Evolutionary conservation across 768 basidiomycete species (phyloP).

Genomic region (Naganishia randhawae): DNA sequence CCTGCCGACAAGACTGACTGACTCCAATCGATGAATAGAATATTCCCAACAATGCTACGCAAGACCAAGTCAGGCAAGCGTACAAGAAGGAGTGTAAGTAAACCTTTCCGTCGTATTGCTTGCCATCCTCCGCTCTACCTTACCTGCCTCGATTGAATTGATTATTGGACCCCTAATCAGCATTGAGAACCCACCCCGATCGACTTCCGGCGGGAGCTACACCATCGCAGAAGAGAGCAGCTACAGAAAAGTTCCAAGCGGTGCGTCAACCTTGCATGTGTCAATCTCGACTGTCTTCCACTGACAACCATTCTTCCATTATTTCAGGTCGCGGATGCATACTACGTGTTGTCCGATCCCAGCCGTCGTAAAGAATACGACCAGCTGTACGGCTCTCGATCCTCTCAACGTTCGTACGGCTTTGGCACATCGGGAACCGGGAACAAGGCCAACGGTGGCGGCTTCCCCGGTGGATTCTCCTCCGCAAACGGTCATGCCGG

Average conservation of each 20-base stretch:
- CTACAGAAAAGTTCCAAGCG: slow-evolving; percentile 78
- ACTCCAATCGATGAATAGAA: background rate
- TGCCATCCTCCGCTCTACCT: background rate
- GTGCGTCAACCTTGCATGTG: slow-evolving; percentile 51
- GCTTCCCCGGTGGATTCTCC: slow-evolving; percentile 31
- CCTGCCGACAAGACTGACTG: background rate
- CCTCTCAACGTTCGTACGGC: slow-evolving; percentile 53
- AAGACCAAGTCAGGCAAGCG: slow-evolving; percentile 44
- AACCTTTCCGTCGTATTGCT: background rate
- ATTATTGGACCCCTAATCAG: slow-evolving; percentile 1
- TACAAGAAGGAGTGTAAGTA: slow-evolving; percentile 44
- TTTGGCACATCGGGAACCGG: background rate
- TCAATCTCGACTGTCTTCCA: background rate
- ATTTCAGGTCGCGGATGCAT: slow-evolving; percentile 85
- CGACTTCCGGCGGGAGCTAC: slow-evolving; percentile 64
- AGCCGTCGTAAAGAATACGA: slow-evolving; percentile 53
- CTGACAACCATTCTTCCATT: slow-evolving; percentile 18
- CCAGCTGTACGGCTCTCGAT: slow-evolving; percentile 34
- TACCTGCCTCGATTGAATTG: background rate
- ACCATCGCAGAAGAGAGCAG: slow-evolving; percentile 63
- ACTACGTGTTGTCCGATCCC: slow-evolving; percentile 83
- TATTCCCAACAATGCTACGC: slow-evolving; percentile 21
- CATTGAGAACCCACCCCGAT: slow-evolving; percentile 79
- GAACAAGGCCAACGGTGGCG: slow-evolving; percentile 7
- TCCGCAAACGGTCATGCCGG: background rate